A percentile compares a stretch with the other conserved stretches of the same genome.
phyloP scores from a whole-genome alignment of 1,284 basidiomycete species.

The Inonotus obliquus region DNA sequence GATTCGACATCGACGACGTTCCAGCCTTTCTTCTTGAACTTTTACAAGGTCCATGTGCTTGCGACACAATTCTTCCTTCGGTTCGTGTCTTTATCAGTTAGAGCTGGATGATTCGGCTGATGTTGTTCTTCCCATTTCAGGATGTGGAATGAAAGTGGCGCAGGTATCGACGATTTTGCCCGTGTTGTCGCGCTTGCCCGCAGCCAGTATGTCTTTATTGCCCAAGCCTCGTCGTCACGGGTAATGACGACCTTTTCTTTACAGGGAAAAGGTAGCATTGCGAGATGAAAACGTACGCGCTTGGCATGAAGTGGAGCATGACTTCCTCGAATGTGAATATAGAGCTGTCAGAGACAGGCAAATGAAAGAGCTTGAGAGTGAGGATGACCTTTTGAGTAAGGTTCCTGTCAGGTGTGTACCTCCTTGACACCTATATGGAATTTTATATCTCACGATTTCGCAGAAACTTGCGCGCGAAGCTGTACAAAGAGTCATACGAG shows the following conservation, averaged over 20 bases:
- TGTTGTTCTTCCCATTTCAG: constrained; percentile 20
- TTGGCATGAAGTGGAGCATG: constrained; percentile 84
- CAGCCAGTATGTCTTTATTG: constrained; percentile 67
- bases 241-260: constrained; percentile 2
- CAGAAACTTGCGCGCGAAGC: constrained; percentile 80
- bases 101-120: neutral
- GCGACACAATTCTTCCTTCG: constrained; percentile 87
- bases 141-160: constrained; percentile 94
- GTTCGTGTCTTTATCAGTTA: constrained; percentile 20
- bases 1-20: constrained; percentile 82
- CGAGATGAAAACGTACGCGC: constrained; percentile 71
- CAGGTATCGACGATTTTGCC: constrained; percentile 74
- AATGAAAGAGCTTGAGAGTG: constrained; percentile 89
- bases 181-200: constrained; percentile 80
- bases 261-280: constrained; percentile 73
- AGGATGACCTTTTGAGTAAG: constrained; percentile 86
- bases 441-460: constrained; percentile 2
- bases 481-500: constrained; percentile 90
- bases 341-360: constrained; percentile 85
- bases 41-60: constrained; percentile 77
- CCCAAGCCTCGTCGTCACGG: constrained; percentile 3
- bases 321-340: constrained; percentile 86
- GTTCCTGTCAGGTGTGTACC: constrained; percentile 75
- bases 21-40: constrained; percentile 88
- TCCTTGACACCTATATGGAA: constrained; percentile 2